These are phyloP conservation scores for Pleurotus tuber-regium DNA, from an alignment of 768 basidiomycete genomes.

Conservation along the genomic window DNA sequence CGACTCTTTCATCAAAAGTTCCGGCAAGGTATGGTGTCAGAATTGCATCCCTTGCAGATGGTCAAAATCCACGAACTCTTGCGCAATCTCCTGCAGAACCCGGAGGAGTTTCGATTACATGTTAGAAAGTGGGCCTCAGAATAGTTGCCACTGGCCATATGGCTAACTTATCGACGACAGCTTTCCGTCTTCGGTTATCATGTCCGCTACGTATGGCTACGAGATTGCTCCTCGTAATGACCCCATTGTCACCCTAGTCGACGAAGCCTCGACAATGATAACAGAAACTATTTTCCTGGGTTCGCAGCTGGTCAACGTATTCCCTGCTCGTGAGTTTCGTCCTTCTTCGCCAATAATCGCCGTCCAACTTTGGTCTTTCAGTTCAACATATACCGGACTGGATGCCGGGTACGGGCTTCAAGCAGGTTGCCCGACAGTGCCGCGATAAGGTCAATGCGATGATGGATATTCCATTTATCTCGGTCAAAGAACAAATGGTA, in stretches of 20 bases:
- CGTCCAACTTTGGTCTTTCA: neutral
- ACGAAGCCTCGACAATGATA: constrained; percentile 27
- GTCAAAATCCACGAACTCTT: constrained; percentile 29
- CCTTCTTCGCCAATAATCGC: constrained; percentile 12
- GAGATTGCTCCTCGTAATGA: constrained; percentile 28
- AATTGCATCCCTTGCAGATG: constrained; percentile 30
- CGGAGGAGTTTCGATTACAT: constrained; percentile 25
- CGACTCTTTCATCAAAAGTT: constrained; percentile 35
- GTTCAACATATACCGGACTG: constrained; percentile 7
- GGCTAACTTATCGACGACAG: constrained; percentile 13
- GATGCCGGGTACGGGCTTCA: constrained; percentile 7
- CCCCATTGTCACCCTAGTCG: constrained; percentile 26
- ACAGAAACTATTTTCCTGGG: constrained; percentile 26
- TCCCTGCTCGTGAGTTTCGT: constrained; percentile 25
- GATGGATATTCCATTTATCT: constrained; percentile 12
- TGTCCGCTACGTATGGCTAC: constrained; percentile 31
- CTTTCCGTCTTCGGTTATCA: constrained; percentile 27
- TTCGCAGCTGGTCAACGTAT: constrained; percentile 26
- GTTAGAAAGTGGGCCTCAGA: constrained; percentile 8
- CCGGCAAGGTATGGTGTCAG: constrained; percentile 24
- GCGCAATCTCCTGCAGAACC: constrained; percentile 22
- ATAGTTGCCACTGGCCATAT: neutral
- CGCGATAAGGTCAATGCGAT: neutral
- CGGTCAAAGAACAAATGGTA: constrained; percentile 12
- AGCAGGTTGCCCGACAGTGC: constrained; percentile 15